Evolutionary conservation across 352 stramenopile species (phyloP), one percentile per base, ranked within the genome.

Genomic region (Pythium vanterpoolii): DNA sequence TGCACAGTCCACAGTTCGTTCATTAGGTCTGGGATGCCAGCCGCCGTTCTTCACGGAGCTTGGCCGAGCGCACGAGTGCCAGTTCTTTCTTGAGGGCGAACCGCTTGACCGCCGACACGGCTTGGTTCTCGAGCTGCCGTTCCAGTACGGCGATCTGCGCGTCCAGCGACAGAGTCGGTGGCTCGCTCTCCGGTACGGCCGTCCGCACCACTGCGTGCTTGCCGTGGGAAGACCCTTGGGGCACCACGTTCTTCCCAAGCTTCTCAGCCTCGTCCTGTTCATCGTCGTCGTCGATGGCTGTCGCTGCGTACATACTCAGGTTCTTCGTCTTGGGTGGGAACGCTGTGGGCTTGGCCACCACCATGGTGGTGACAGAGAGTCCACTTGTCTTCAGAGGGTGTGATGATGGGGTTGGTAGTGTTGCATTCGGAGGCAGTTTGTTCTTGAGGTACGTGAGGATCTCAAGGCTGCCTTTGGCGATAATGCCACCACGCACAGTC

Each of bases 1-100:
- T 52, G 31, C 30, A 18, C 21, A 7, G 7, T 46, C 38, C 11
- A 23, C 11, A n/a, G 46, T 18, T 55, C 19, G 10, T n/a, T 19
- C 34, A 11, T 47, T 39, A 67, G n/a, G 57, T 43, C 36, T 36
- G 47, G 0, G 62, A 18, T 3, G 62, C 46, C 10, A 74, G 38
- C 24, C 74, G 64, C 7, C 82, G 70, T 26, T 72, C 59, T 30
- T 75, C 66, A 14, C 79, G 85, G 60, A 93, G 87, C 59, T 77
- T 77, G 42, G 79, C 70, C 4, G 83, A 88, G 28, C 83, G 83
- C 30, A 77, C 48, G 57, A 89, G 73, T 9, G 83, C 83, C 16
- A 95, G 57, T 40, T 93, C 76, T 61, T 93, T 95, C 69, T 91
- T 93, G 31, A 95, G 50, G 30, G 83, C 83, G 39, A 89, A 93